Evolutionary conservation across 768 basidiomycete genomes (phyloP).

Genomic region (Lactarius hatsudake): DNA sequence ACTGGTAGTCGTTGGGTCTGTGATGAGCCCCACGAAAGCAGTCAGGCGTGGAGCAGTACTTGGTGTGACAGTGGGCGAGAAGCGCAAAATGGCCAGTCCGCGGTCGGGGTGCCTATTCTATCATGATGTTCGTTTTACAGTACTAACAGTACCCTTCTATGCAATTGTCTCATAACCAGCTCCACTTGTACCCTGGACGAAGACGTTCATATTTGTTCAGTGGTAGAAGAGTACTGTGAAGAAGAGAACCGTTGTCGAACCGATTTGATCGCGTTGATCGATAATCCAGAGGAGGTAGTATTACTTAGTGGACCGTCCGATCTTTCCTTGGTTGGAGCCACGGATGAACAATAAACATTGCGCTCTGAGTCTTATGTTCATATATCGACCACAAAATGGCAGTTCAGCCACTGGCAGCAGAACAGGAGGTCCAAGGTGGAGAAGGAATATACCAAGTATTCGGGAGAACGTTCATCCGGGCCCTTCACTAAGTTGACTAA

Average conservation of each 20-base stretch:
- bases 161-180: not conserved
- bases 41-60: conserved; percentile 66
- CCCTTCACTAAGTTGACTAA: not conserved
- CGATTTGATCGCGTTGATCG: not conserved
- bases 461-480: not conserved
- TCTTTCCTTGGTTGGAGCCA: not conserved
- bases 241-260: not conserved
- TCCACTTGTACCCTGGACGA: not conserved
- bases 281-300: not conserved
- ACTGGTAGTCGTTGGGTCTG: conserved; percentile 26
- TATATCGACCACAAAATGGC: not conserved
- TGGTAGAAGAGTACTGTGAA: not conserved
- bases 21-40: conserved; percentile 58
- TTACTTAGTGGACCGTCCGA: too few species aligned
- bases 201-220: not conserved
- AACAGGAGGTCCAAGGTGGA: not conserved
- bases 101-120: conserved; percentile 1
- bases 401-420: not conserved
- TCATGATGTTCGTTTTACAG: conserved; percentile 18
- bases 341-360: not conserved
- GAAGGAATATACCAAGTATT: not conserved
- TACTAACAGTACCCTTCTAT: conserved; percentile 10
- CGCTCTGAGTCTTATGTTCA: too few species aligned
- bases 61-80: conserved; percentile 56
- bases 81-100: conserved; percentile 73